Evolutionary conservation across 129 eudicot genomes (phyloP).

Genomic region (Arctium minus): DNA sequence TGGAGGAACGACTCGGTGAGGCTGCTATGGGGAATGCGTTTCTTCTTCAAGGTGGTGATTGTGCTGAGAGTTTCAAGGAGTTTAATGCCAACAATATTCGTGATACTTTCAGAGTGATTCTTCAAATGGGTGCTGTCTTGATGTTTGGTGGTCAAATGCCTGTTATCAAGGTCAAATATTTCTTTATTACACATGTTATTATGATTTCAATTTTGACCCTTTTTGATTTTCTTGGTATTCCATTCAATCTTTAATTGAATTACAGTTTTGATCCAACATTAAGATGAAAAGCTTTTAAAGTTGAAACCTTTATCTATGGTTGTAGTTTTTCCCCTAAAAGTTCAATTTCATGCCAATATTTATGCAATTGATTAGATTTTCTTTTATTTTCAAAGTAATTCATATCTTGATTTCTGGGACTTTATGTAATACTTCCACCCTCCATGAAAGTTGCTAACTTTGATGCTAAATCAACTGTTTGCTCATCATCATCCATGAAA

Average conservation of each 20-base stretch:
- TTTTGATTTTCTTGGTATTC: slow-evolving; percentile 1
- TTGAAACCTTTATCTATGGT: not conserved
- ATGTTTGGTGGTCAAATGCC: slow-evolving; percentile 98
- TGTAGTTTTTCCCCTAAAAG: not conserved
- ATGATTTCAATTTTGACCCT: not conserved
- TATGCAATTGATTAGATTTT: not conserved
- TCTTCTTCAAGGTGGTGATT: slow-evolving; percentile 88
- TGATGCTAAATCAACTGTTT: not conserved
- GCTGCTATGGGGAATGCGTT: slow-evolving; percentile 94
- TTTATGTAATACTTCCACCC: no score
- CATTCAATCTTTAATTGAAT: not conserved
- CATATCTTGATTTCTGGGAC: not conserved
- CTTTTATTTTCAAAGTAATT: not conserved
- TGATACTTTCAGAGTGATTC: slow-evolving; percentile 80
- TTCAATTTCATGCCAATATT: not conserved
- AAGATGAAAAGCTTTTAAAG: not conserved
- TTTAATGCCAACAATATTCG: slow-evolving; percentile 90
- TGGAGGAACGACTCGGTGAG: slow-evolving; percentile 77
- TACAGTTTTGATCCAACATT: not conserved
- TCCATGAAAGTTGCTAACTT: not conserved
- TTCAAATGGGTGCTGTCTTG: slow-evolving; percentile 95
- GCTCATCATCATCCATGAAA: not conserved
- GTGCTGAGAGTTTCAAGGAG: slow-evolving; percentile 97
- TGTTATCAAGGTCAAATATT: slow-evolving; percentile 63
- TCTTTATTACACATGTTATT: not conserved